Conservation (phyloP, 106 monocot species). For the Posidonia australis region DNA sequence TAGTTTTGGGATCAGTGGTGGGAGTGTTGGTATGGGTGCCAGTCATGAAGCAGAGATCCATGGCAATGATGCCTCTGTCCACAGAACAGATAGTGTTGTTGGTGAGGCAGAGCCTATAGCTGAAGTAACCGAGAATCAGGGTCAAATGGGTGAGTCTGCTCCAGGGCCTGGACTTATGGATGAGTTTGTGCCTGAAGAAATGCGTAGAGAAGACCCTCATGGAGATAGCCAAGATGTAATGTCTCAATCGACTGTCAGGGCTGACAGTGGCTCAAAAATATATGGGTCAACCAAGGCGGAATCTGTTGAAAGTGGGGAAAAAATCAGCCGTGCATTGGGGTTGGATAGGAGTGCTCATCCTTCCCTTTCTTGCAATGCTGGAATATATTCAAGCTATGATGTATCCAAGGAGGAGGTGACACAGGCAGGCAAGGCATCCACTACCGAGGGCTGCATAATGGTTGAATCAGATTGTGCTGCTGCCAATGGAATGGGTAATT, state of each 20-base stretch:
- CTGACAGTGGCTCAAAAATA: slow-evolving; percentile 93
- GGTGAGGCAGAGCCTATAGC: slow-evolving; percentile 69
- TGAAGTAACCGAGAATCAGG: slow-evolving; percentile 79
- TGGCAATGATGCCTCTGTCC: slow-evolving; percentile 68
- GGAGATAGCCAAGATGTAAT: slow-evolving; percentile 96
- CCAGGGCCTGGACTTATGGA: slow-evolving; percentile 81
- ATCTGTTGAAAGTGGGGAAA: slow-evolving; percentile 85
- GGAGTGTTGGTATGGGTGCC: slow-evolving; percentile 94
- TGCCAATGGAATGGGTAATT: slow-evolving; percentile 47
- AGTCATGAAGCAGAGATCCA: slow-evolving; percentile 99
- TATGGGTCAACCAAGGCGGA: slow-evolving; percentile 81
- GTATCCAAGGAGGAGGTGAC: slow-evolving; percentile 79
- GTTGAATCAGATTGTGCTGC: slow-evolving; percentile 39
- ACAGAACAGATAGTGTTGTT: slow-evolving; percentile 44
- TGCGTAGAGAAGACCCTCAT: slow-evolving; percentile 63
- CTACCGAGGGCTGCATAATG: slow-evolving; percentile 20
- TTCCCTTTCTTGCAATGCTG: slow-evolving; percentile 94
- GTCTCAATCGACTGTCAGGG: slow-evolving; percentile 59
- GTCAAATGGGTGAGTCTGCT: slow-evolving; percentile 87
- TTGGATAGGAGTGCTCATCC: slow-evolving; percentile 54
- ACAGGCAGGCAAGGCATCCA: slow-evolving; percentile 40
- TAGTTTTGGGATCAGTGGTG: slow-evolving; percentile 92
- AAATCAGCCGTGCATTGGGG: slow-evolving; percentile 40
- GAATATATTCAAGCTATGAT: slow-evolving; percentile 56
- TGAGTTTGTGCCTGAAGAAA: slow-evolving; percentile 75